Conservation (phyloP, 2,329 filamentous ascomycete species). For the Exophiala calicioides region DNA sequence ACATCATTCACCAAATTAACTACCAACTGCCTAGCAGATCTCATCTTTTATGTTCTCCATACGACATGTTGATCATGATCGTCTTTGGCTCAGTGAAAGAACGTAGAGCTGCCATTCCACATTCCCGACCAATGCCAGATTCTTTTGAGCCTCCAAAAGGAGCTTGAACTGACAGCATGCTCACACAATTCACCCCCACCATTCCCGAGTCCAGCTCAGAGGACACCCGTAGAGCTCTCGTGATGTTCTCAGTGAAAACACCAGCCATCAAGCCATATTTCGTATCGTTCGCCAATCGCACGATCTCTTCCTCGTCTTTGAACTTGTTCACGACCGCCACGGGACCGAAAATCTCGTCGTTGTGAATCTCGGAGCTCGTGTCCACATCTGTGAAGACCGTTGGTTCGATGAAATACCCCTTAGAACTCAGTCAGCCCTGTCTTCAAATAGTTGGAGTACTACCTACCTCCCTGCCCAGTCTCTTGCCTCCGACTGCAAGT, state of each 20-base stretch:
- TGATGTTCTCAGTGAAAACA: constrained; percentile 44
- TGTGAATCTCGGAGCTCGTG: constrained; percentile 36
- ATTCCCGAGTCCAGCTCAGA: constrained; percentile 44
- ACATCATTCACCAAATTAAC: too few relatives aligned
- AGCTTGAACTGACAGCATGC: constrained; percentile 39
- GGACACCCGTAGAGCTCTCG: constrained; percentile 42
- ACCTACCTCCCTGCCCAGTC: constrained; percentile 42
- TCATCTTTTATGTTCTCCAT: too few relatives aligned
- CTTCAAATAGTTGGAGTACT: too few relatives aligned
- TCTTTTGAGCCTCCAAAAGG: constrained; percentile 48
- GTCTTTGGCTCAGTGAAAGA: constrained; percentile 42
- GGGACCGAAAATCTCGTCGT: constrained; percentile 46
- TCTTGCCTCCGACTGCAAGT: constrained; percentile 39
- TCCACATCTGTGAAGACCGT: constrained; percentile 39
- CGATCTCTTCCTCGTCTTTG: constrained; percentile 39
- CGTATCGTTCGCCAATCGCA: constrained; percentile 40
- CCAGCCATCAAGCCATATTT: constrained; percentile 44
- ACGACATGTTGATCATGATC: too few relatives aligned
- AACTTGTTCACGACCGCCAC: constrained; percentile 42
- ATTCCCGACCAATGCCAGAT: constrained; percentile 53
- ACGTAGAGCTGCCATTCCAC: constrained; percentile 41
- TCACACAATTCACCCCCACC: constrained; percentile 47
- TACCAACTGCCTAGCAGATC: too few relatives aligned
- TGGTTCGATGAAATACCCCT: constrained; percentile 40
- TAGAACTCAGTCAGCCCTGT: too few relatives aligned